Evolutionary conservation across 202 grass and related monocot species (phyloP).

Genomic region (Brachypodium distachyon): DNA sequence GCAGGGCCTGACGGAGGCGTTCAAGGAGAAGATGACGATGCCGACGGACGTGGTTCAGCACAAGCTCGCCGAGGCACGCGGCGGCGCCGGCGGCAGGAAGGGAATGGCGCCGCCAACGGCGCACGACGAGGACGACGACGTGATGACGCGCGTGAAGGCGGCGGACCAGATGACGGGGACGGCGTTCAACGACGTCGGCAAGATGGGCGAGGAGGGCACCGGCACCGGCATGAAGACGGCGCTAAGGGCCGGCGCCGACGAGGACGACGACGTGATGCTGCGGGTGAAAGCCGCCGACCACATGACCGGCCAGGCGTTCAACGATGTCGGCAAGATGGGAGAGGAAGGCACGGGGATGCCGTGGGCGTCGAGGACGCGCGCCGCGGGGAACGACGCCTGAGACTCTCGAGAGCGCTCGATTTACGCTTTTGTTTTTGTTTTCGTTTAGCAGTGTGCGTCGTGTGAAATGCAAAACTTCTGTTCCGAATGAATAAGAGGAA

Average conservation of each 20-base stretch:
- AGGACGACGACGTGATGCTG: slow-evolving; percentile 25
- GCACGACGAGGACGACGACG: slow-evolving; percentile 9
- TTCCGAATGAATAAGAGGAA: no score
- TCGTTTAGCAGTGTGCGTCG: no score
- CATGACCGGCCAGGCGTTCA: slow-evolving; percentile 53
- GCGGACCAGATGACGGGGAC: slow-evolving; percentile 64
- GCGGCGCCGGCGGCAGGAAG: background rate
- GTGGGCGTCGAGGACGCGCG: background rate
- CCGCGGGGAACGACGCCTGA: background rate
- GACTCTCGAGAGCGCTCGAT: no score
- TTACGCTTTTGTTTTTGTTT: background rate
- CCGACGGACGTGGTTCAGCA: slow-evolving; percentile 38
- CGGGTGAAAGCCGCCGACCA: slow-evolving; percentile 60
- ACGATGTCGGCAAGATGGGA: slow-evolving; percentile 43
- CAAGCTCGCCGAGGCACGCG: background rate
- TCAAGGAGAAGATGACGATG: slow-evolving; percentile 52
- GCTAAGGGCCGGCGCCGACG: background rate
- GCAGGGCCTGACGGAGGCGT: slow-evolving; percentile 17
- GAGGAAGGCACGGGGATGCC: slow-evolving; percentile 30
- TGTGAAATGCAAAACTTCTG: no score
- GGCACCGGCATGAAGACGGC: slow-evolving; percentile 22
- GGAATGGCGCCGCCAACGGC: background rate
- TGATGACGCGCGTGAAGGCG: slow-evolving; percentile 45
- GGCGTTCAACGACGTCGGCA: slow-evolving; percentile 48
- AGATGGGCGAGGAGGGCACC: slow-evolving; percentile 42